Base-by-base conservation (phyloP, 2,329 filamentous ascomycete genomes). In the Penicillium palitans region DNA sequence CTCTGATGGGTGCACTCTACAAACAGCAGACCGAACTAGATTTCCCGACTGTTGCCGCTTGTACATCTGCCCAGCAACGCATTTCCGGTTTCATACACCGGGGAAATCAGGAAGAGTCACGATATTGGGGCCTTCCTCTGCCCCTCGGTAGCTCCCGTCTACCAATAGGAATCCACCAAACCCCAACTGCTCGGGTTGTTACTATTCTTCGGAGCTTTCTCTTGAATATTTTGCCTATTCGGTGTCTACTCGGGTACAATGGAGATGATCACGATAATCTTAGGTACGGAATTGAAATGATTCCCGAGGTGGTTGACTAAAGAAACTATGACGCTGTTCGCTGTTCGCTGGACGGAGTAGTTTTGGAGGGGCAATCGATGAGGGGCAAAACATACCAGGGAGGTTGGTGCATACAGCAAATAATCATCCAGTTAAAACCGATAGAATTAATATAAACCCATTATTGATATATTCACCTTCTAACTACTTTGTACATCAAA, bases 21-120 rank as follows among this genome's bases (percentile, higher is more conserved):
- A 40, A 57, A 61, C 52, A 51, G 44, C 62, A 54, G 52, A 54
- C 44, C 40, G 37, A 48, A 27, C 42, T 42, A 21, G 17, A 35
- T 50, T 63, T 67, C 63, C 71, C 71, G 71, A 64, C 63, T 67
- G 70, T 67, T 70, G 67, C 71, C 71, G 71, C 64, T 63, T 52
- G 57, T 53, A 55, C 59, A 66, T 61, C 52, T 67, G 59, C 62
- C 62, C 62, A 68, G 61, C 64, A 66, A 65, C 66, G n/a, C 64
- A 64, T 73, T 74, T 74, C 73, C 72, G 72, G 72, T 75, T 74
- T 75, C 72, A 74, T 70, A 72, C 72, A 75, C 74, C 74, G 74
- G 74, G 72, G 69, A 74, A 76, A 75, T 69, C 74, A 75, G 74
- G 74, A 68, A 74, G 68, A 65, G 48, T 65, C 67, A 74, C 71